These are phyloP conservation scores for Leccinum pellstonianum DNA, from an alignment of 768 basidiomycete genomes.

Conservation along the genomic window DNA sequence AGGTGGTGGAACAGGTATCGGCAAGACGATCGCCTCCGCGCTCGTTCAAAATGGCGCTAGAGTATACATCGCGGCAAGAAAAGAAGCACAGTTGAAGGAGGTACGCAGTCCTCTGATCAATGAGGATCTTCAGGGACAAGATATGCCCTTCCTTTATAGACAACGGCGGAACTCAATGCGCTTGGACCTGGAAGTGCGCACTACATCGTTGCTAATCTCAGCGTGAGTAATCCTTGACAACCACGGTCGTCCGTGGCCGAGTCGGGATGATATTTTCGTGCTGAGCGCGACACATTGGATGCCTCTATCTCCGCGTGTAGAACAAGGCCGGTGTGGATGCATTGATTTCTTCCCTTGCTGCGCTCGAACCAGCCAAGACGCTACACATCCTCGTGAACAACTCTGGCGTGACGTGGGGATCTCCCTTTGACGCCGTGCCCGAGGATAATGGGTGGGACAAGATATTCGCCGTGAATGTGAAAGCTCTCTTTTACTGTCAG, in stretches of 20 bases:
- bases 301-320: constrained; percentile 34
- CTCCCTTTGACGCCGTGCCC: constrained; percentile 64
- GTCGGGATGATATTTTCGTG: background rate
- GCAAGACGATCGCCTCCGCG: constrained; percentile 79
- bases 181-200: constrained; percentile 58
- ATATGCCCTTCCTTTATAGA: constrained; percentile 29
- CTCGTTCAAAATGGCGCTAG: constrained; percentile 84
- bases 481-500: constrained; percentile 79
- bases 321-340: constrained; percentile 77
- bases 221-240: constrained; percentile 43
- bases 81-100: constrained; percentile 75
- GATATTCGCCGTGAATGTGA: constrained; percentile 80
- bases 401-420: constrained; percentile 79
- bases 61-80: constrained; percentile 88
- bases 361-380: constrained; percentile 55
- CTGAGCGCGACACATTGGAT: background rate
- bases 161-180: constrained; percentile 59
- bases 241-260: background rate
- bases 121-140: constrained; percentile 35
- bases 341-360: constrained; percentile 65
- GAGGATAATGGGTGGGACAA: constrained; percentile 88
- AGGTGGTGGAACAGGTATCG: constrained; percentile 82
- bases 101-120: constrained; percentile 34
- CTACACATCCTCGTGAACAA: constrained; percentile 86
- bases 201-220: constrained; percentile 74